phyloP scores from a whole-genome alignment of 768 basidiomycete species.

The Lactifluus rugatus region DNA sequence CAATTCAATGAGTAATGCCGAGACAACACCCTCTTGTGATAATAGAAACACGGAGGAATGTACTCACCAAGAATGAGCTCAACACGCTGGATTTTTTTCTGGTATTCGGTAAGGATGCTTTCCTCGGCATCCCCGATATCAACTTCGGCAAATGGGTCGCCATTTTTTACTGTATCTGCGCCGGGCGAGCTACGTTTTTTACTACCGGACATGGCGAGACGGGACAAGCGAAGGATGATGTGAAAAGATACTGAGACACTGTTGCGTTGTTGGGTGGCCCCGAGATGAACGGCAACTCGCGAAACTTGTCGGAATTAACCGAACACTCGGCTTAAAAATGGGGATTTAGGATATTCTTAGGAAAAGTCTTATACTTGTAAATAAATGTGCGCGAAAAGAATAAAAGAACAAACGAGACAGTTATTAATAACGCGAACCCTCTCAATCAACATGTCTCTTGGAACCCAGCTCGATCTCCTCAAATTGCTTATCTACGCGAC shows the following conservation, averaged over 20 bases:
- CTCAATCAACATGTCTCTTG: slow-evolving; percentile 68
- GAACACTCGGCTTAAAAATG: not conserved
- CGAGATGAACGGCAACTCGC: slow-evolving; percentile 8
- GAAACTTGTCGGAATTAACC: slow-evolving; percentile 12
- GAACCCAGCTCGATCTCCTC: slow-evolving; percentile 78
- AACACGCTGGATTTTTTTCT: slow-evolving; percentile 59
- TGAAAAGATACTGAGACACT: slow-evolving; percentile 1
- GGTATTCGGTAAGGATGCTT: slow-evolving; percentile 51
- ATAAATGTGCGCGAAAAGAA: not conserved
- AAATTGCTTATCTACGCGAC: slow-evolving; percentile 29
- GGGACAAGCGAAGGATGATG: slow-evolving; percentile 20
- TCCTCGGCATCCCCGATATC: slow-evolving; percentile 67
- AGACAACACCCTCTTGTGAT: not conserved
- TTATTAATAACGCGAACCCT: not conserved
- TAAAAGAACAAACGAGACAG: not conserved
- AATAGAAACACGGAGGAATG: not conserved
- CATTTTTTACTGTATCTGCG: slow-evolving; percentile 58
- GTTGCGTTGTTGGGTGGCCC: not conserved
- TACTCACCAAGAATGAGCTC: slow-evolving; percentile 65
- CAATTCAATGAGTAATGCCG: slow-evolving; percentile 6
- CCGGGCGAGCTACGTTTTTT: slow-evolving; percentile 74
- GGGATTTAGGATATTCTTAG: not conserved
- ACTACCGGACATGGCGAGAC: slow-evolving; percentile 31
- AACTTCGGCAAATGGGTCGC: slow-evolving; percentile 47
- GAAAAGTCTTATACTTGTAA: not conserved